Base-by-base conservation (phyloP, 768 basidiomycete genomes). In the Russula ochroleuca region DNA sequence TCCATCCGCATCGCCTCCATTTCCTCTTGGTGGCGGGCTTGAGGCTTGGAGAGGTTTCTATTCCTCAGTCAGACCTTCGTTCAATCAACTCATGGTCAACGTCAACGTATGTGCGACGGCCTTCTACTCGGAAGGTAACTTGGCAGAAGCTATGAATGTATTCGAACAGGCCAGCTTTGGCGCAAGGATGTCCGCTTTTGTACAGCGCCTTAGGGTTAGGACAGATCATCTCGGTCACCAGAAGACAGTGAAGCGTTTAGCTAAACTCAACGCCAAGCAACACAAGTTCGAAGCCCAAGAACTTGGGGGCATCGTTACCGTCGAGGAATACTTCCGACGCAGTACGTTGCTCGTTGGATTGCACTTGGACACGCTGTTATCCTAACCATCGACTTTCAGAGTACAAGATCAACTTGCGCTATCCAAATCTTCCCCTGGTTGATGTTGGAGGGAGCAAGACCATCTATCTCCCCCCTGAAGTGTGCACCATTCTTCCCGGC, bases 141-240 rank as follows among this genome's bases (percentile, higher is more conserved):
- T 84, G 6, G 80, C 80, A 17, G 69, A 68, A 8, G 74, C 78
- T 3, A 75, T 85, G 75, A 57, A 75, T 15, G 71, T 71, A 11
- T 82, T 83, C 69, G 66, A 70, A 28, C 68, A 77, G 1, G 78
- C 80, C 5, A 84, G 81, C 63, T 86, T 83, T 65, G 84, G 85
- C 14, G 88, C 83, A 3, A 81, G 84, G 28, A 70, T 79, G 38
- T 77, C 77, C n/a, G 82, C 74, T 0, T 92, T 90, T 67, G 85
- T 82, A 45, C 83, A 79, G 63, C 81, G 87, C 9, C 79, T 92
- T 2, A 78, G 91, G 43, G 76, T 93, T 52, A 79, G 78, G 71
- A 83, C 89, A 1, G 79, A 73, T 2, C 90, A 92, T 73, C 78
- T 93, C 15, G 83, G 84, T n/a, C 87, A 90, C 69, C 83, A 77